Conservation (phyloP, 306 rosid genomes). For the Pyrus bretschneideri region DNA sequence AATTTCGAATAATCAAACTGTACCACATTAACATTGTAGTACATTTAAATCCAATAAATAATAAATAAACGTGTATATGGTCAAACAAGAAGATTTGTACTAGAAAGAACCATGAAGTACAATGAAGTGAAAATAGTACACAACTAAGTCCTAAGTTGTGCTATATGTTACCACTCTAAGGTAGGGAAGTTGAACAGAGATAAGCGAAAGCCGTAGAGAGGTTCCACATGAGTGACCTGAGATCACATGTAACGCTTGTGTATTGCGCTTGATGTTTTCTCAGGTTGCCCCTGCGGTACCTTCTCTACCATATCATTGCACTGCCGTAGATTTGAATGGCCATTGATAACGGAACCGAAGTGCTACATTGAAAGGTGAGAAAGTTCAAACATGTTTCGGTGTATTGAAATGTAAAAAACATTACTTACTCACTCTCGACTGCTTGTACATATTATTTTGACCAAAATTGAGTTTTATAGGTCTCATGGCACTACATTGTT, state of each 20-base stretch:
- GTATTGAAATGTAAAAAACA: too few relatives aligned
- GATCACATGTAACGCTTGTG: background rate
- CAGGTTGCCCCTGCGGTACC: background rate
- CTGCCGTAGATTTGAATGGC: background rate
- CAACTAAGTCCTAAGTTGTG: background rate
- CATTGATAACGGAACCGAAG: too few relatives aligned
- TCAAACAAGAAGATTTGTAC: background rate
- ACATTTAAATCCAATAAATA: too few relatives aligned
- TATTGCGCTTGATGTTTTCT: background rate
- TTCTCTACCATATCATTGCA: background rate
- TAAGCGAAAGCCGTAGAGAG: background rate
- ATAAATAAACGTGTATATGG: background rate
- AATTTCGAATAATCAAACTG: background rate
- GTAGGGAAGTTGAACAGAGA: background rate
- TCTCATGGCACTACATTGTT: conserved; percentile 33
- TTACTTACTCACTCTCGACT: too few relatives aligned
- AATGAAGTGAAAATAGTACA: background rate
- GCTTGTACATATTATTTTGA: too few relatives aligned
- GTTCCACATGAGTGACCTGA: background rate
- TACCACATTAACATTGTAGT: background rate
- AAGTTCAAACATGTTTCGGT: too few relatives aligned
- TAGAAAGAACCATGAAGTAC: background rate
- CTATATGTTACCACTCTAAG: background rate
- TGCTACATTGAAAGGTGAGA: too few relatives aligned
- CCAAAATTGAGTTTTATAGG: background rate